phyloP scores from a whole-genome alignment of 2,329 filamentous ascomycete genomes.

The Ophiosphaerella narmari region DNA sequence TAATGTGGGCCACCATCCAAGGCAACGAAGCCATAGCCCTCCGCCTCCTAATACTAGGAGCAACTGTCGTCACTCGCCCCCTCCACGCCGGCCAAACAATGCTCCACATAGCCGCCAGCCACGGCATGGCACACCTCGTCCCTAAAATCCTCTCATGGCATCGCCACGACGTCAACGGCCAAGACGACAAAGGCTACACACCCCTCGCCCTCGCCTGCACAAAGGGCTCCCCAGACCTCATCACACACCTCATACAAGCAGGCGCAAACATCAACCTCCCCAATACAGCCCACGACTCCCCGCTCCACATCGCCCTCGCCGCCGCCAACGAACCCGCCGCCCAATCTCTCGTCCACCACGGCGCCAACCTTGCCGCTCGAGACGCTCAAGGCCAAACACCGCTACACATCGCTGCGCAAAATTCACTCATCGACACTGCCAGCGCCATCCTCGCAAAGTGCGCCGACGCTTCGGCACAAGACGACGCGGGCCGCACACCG shows the following conservation, averaged over 20 bases:
- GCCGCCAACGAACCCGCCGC: neutral
- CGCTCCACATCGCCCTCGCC: conserved; percentile 5
- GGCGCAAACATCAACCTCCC: conserved; percentile 20
- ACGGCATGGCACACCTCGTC: neutral
- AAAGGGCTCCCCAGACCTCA: conserved; percentile 6
- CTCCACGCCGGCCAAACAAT: conserved; percentile 6
- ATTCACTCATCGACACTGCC: neutral
- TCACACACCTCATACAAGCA: conserved; percentile 18
- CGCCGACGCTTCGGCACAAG: neutral
- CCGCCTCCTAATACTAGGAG: conserved; percentile 14
- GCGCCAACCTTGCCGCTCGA: neutral
- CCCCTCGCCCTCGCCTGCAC: conserved; percentile 16
- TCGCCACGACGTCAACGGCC: conserved; percentile 9
- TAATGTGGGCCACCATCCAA: conserved; percentile 17
- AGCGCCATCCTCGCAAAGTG: neutral
- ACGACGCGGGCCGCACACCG: neutral
- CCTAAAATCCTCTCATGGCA: conserved; percentile 1
- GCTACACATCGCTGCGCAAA: neutral
- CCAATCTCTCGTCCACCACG: neutral
- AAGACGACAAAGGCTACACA: conserved; percentile 14
- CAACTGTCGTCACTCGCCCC: conserved; percentile 7
- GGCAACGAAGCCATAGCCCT: conserved; percentile 14
- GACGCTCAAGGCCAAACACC: neutral
- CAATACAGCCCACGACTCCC: conserved; percentile 9
- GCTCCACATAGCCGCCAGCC: conserved; percentile 15